These are phyloP conservation scores for Centella asiatica DNA, from an alignment of 129 eudicot species.

Conservation along the genomic window DNA sequence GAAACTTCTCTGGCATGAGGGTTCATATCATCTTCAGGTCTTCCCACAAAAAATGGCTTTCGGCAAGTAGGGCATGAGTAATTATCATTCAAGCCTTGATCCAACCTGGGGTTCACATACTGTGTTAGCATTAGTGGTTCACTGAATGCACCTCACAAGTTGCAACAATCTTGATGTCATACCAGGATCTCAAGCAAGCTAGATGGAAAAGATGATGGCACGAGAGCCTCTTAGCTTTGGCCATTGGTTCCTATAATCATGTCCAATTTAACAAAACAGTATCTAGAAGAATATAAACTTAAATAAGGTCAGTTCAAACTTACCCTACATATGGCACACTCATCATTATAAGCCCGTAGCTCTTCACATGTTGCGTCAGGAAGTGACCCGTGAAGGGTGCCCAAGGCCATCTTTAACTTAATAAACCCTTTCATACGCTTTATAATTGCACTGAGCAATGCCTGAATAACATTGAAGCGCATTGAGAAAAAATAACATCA, in stretches of 20 bases:
- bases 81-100: constrained; percentile 71
- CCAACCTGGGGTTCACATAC: constrained; percentile 52
- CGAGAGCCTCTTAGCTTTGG: constrained; percentile 90
- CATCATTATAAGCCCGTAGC: constrained; percentile 85
- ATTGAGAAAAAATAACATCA: constrained; percentile 17
- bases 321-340: constrained; percentile 97
- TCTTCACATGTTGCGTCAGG: constrained; percentile 93
- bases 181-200: constrained; percentile 95
- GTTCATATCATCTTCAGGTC: constrained; percentile 39
- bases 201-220: constrained; percentile 95
- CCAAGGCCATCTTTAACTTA: constrained; percentile 65
- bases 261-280: background rate
- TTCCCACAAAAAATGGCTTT: constrained; percentile 76
- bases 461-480: constrained; percentile 32
- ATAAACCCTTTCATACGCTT: constrained; percentile 74
- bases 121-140: constrained; percentile 14
- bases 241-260: constrained; percentile 80
- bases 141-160: background rate
- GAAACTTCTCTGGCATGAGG: constrained; percentile 45
- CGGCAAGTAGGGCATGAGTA: constrained; percentile 97
- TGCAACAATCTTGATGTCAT: constrained; percentile 12
- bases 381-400: constrained; percentile 93
- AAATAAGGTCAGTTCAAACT: constrained; percentile 8
- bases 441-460: constrained; percentile 70
- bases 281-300: background rate